Evolutionary conservation across 2,329 filamentous ascomycete genomes (phyloP), one percentile per base, ranked within the genome.

Genomic region (Alternaria gaisen): DNA sequence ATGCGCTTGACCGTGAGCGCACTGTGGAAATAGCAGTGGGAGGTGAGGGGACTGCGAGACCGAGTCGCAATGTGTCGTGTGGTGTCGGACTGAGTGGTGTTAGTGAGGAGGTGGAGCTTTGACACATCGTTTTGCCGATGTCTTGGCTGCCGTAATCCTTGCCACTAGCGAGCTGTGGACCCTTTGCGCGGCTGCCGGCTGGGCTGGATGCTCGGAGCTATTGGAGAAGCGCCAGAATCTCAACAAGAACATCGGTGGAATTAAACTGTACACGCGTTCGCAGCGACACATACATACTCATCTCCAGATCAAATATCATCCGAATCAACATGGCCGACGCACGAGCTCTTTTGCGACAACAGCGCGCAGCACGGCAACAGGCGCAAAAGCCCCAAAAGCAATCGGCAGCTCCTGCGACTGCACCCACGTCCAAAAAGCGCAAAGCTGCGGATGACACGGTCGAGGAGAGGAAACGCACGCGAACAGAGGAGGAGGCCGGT

Each of bases 331-430:
- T 80, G 77, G 77, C 77, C 10, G 77, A 80, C 68, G 77, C 76
- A 32, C 76, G 77, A 46, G 70, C 77, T 12, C 47, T 80, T 58
- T 73, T 80, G 42, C 77, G 77, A 56, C 75, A 79, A 66, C 75
- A 80, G 63, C 75, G 77, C 18, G 77, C 77, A 55, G 72, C 75
- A 44, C 72, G 77, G 42, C 74, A 77, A 44, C 75, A 76, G 56
- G 65, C 71, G 51, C 74, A 72, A 55, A 69, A 66, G 53, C 67
- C 71, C 22, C 71, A 69, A 58, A 77, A 71, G 62, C 68, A 65
- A 50, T 72, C 74, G 28, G 57, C 72, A 22, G 69, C 70, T 20
- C 73, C 73, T n/a, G 68, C 73, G 30, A 58, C 72, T 22, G 72
- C 68, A 28, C 70, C 74, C 9, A 58, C 60, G 3, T 75, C 75